A percentile compares a stretch with the other conserved stretches of the same genome.
Conservation (phyloP, 1,139 yeast genomes). For the Candida sojae region DNA sequence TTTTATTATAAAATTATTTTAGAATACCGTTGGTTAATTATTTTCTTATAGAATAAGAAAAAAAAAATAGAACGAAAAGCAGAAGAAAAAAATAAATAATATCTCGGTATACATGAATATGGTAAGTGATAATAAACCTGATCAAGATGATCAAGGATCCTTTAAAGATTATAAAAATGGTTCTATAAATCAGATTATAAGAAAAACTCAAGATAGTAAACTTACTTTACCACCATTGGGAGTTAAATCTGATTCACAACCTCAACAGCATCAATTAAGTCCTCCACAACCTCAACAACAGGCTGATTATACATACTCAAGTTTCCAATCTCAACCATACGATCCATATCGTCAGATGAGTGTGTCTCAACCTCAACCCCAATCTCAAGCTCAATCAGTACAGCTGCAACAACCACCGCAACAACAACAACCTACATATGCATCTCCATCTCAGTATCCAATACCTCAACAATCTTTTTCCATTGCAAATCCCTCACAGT, state of each 20-base stretch:
- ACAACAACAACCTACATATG: constrained; percentile 2
- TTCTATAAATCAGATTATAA: constrained; percentile 13
- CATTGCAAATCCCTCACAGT: background rate
- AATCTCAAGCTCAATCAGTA: background rate
- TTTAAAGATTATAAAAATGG: constrained; percentile 11
- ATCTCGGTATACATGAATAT: background rate
- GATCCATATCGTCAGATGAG: constrained; percentile 1
- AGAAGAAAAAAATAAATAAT: constrained; percentile 8
- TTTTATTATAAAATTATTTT: no score
- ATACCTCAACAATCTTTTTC: constrained; percentile 1
- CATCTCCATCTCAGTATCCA: constrained; percentile 3
- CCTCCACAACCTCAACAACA: constrained; percentile 1
- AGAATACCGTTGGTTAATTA: constrained; percentile 7
- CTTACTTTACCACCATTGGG: constrained; percentile 14
- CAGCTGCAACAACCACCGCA: background rate
- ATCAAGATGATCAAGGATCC: constrained; percentile 13
- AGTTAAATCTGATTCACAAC: constrained; percentile 7
- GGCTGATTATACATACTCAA: constrained; percentile 1
- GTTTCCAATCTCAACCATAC: background rate
- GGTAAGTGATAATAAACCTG: constrained; percentile 7
- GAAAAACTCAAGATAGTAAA: constrained; percentile 9
- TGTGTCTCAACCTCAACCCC: background rate
- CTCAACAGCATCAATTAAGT: constrained; percentile 4
- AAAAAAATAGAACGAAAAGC: constrained; percentile 2
- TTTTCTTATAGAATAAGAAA: constrained; percentile 1